Percentiles rank a stretch among this genome's conserved stretches.
Conservation (phyloP, 2,329 filamentous ascomycete genomes). For the Bipolaris oryzae region DNA sequence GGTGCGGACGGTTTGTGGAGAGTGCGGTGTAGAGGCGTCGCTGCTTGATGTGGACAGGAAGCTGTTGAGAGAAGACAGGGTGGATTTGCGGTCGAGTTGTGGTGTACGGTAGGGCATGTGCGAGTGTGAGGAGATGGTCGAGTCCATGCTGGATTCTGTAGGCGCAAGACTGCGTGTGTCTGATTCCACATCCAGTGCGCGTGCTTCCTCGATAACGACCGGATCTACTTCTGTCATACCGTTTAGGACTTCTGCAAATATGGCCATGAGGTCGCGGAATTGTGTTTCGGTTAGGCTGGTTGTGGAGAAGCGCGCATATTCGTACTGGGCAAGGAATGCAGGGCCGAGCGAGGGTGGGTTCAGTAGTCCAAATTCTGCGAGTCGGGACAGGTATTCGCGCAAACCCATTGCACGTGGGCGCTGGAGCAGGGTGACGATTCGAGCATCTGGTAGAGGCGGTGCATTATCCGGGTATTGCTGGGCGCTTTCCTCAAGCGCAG, state of each 20-base stretch:
- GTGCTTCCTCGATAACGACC: constrained; percentile 56
- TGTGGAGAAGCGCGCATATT: constrained; percentile 81
- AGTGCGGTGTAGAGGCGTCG: constrained; percentile 17
- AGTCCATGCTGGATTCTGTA: constrained; percentile 30
- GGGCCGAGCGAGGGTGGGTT: constrained; percentile 56
- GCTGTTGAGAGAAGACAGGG: constrained; percentile 27
- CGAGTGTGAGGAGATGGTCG: constrained; percentile 31
- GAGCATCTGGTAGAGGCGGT: constrained; percentile 62
- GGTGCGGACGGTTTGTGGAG: constrained; percentile 40
- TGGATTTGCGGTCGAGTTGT: constrained; percentile 28
- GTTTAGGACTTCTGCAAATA: constrained; percentile 80
- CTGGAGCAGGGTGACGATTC: constrained; percentile 73
- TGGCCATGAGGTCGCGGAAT: constrained; percentile 80
- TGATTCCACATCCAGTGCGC: constrained; percentile 31
- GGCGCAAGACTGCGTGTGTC: constrained; percentile 45
- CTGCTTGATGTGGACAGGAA: constrained; percentile 17
- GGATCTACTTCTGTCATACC: constrained; percentile 72
- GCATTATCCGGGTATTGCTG: constrained; percentile 32
- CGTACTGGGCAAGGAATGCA: constrained; percentile 77
- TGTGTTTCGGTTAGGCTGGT: constrained; percentile 69
- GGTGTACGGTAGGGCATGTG: constrained; percentile 38
- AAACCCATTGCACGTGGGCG: constrained; percentile 73
- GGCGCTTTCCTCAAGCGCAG: constrained; percentile 43
- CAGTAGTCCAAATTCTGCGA: constrained; percentile 71
- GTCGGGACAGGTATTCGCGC: constrained; percentile 76